Evolutionary conservation across 176 grass and related monocot genomes (phyloP).

Genomic region (Carex pumila): DNA sequence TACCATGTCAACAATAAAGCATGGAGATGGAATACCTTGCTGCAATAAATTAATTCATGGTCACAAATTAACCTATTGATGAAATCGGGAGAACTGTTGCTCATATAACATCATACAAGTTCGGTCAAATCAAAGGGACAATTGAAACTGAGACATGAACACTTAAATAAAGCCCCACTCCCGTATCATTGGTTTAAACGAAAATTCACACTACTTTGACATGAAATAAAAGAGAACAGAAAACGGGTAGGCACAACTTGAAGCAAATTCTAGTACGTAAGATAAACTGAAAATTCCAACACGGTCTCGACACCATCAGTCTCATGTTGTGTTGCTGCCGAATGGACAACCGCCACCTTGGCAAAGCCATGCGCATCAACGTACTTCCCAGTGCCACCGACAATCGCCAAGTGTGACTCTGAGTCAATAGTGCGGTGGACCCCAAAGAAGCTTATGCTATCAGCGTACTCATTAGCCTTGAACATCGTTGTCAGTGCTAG

Average conservation of each 20-base stretch:
- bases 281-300: slow-evolving; percentile 43
- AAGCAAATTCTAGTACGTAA: slow-evolving; percentile 26
- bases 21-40: not conserved
- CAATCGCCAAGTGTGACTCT: slow-evolving; percentile 53
- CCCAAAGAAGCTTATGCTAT: slow-evolving; percentile 68
- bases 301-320: slow-evolving; percentile 65
- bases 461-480: slow-evolving; percentile 40
- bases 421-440: slow-evolving; percentile 56
- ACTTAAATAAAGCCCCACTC: not conserved
- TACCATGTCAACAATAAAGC: not conserved
- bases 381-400: slow-evolving; percentile 52
- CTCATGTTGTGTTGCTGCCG: slow-evolving; percentile 43
- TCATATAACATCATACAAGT: not conserved
- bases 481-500: slow-evolving; percentile 52
- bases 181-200: not conserved
- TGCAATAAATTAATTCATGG: not conserved
- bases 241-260: not conserved
- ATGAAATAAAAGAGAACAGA: not conserved
- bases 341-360: slow-evolving; percentile 46
- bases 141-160: not conserved
- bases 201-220: not conserved
- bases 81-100: not conserved
- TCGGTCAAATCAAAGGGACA: not conserved
- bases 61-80: not conserved
- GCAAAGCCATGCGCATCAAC: slow-evolving; percentile 41